phyloP scores from a whole-genome alignment of 495 filamentous ascomycete species.

The Xylaria bambusicola region DNA sequence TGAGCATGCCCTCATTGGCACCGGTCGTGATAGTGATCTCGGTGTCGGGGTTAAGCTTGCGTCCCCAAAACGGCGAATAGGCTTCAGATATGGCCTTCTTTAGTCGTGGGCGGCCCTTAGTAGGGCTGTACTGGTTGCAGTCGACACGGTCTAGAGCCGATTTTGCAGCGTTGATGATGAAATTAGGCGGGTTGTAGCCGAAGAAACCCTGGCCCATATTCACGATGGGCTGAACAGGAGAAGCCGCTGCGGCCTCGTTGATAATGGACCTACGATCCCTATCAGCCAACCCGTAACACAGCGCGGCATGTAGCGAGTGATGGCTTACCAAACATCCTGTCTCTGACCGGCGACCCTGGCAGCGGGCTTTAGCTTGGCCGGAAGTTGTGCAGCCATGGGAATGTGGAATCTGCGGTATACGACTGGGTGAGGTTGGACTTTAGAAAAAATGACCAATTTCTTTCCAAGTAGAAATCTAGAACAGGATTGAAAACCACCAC shows the following conservation, averaged over 20 bases:
- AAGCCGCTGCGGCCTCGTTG: slow-evolving; percentile 84
- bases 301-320: background rate
- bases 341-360: slow-evolving; percentile 74
- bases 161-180: slow-evolving; percentile 90
- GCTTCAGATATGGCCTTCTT: slow-evolving; percentile 89
- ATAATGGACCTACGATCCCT: slow-evolving; percentile 74
- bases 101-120: slow-evolving; percentile 84
- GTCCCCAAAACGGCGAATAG: slow-evolving; percentile 83
- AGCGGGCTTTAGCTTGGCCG: slow-evolving; percentile 63
- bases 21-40: slow-evolving; percentile 95
- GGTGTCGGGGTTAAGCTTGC: slow-evolving; percentile 78
- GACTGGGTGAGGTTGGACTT: background rate
- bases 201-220: slow-evolving; percentile 99
- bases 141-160: slow-evolving; percentile 87
- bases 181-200: slow-evolving; percentile 93
- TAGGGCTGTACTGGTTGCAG: slow-evolving; percentile 98
- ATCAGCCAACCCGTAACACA: slow-evolving; percentile 5
- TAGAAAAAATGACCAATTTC: background rate
- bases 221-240: slow-evolving; percentile 85
- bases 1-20: slow-evolving; percentile 96
- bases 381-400: slow-evolving; percentile 26
- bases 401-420: slow-evolving; percentile 30
- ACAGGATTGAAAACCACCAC: background rate
- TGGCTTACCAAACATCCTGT: slow-evolving; percentile 88
- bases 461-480: slow-evolving; percentile 8